Evolutionary conservation across 441 rosid genomes (phyloP), one percentile per base, ranked within the genome.

Genomic region (Adansonia grandidieri): DNA sequence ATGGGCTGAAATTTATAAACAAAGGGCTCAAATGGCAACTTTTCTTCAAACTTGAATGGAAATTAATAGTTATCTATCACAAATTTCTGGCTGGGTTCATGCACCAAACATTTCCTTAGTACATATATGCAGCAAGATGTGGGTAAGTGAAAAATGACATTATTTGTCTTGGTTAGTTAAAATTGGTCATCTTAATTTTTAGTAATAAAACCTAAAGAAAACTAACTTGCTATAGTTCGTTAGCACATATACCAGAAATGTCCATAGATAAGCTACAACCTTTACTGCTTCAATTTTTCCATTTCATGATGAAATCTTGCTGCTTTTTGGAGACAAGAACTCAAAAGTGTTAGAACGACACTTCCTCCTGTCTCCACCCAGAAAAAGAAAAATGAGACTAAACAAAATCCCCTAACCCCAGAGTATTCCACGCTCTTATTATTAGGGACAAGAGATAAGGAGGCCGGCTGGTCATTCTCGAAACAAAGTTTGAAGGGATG

Each of bases 321-420:
- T 42, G 71, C 50, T 3, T 44, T 44, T 66, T 9, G 71, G 15
- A 66, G 71, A 44, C 53, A 15, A 28, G 10, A 45, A 66, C 71
- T 66, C 53, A 67, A 19, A 15, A 44, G 54, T 45, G 15, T n/a
- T 67, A 67, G 40, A 17, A 65, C 4, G 71, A 44, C 71, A 66
- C 32, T n/a, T 17, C 51, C 54, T 44, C 44, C 19, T 67, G 71
- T 67, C 71, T 67, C 53, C 53, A 53, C 44, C 53, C 32, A 63
- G 45, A 42, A 24, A 28, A 47, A 44, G 44, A 40, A 22, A 65
- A 2, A 40, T n/a, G 7, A 3, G 28, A 42, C 28, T 8, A n/a
- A 19, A 45, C 28, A 67, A 9, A 66, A 67, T 67, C 71, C 7
- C 13, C 54, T 7, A 44, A 63, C 5, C n/a, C 45, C 10, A 37